Evolutionary conservation across 176 grass and related monocot species (phyloP).

Genomic region (Leersia perrieri): DNA sequence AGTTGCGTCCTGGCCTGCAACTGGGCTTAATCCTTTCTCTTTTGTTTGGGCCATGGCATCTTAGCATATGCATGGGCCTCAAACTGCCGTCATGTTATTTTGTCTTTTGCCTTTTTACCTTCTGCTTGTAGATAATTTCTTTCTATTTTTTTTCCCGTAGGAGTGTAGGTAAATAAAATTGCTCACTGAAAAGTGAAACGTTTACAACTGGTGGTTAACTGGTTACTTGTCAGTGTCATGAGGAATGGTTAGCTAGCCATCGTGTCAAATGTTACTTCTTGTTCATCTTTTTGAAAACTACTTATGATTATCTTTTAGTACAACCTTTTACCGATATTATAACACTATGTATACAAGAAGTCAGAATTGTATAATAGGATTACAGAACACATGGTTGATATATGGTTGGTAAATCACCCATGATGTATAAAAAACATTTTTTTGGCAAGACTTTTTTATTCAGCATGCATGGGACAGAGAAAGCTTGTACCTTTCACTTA

Average conservation of each 20-base stretch:
- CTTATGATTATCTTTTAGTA: too few species aligned
- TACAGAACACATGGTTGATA: background rate
- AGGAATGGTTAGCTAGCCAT: background rate
- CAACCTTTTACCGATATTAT: too few species aligned
- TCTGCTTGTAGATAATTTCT: too few species aligned
- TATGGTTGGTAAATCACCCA: background rate
- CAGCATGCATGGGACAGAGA: background rate
- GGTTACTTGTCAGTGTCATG: background rate
- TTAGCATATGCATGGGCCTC: too few species aligned
- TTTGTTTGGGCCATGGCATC: background rate
- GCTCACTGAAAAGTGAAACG: background rate
- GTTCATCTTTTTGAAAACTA: too few species aligned
- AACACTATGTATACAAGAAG: too few species aligned
- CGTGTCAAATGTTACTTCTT: background rate
- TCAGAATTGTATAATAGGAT: too few species aligned
- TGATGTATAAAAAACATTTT: background rate
- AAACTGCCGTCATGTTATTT: too few species aligned
- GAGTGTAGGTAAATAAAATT: background rate
- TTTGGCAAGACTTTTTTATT: background rate
- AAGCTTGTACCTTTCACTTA: background rate
- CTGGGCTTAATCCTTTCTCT: background rate
- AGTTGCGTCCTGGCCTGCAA: background rate
- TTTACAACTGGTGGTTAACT: background rate
- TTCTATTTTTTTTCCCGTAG: too few species aligned
- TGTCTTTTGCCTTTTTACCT: too few species aligned